These are phyloP conservation scores for Otatea glauca DNA, from an alignment of 176 grass and related monocot genomes.

Conservation along the genomic window DNA sequence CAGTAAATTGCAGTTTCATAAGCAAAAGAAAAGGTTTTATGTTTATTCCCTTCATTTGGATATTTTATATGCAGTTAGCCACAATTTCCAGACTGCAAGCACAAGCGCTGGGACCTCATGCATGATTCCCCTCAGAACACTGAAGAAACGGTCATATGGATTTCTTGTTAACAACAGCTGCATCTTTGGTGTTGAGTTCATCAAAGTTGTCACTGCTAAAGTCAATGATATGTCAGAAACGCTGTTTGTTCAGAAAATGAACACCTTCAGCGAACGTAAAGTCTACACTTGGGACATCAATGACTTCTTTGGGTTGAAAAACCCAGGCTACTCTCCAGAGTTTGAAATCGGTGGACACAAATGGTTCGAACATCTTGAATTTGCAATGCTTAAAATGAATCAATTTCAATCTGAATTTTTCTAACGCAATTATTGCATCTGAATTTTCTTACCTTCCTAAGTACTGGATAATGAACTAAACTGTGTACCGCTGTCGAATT, in stretches of 20 bases:
- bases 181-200: constrained; percentile 46
- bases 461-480: not conserved
- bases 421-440: not conserved
- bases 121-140: constrained; percentile 43
- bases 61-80: constrained; percentile 29
- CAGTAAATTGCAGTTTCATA: no score
- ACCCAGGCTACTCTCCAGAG: constrained; percentile 5
- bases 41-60: not conserved
- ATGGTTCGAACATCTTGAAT: constrained; percentile 31
- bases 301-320: constrained; percentile 39
- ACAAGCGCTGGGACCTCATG: constrained; percentile 1
- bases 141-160: constrained; percentile 7
- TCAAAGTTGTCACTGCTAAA: constrained; percentile 17
- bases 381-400: constrained; percentile 15
- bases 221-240: not conserved
- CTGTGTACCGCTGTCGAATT: not conserved
- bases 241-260: constrained; percentile 35
- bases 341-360: constrained; percentile 40
- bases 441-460: not conserved
- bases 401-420: no score
- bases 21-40: not conserved
- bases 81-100: constrained; percentile 39
- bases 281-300: constrained; percentile 39
- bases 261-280: not conserved
- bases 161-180: constrained; percentile 42